A percentile compares a stretch with the other conserved stretches of the same genome.
These are phyloP conservation scores for Akanthomyces muscarius DNA, from an alignment of 2,329 filamentous ascomycete species.

Conservation along the genomic window DNA sequence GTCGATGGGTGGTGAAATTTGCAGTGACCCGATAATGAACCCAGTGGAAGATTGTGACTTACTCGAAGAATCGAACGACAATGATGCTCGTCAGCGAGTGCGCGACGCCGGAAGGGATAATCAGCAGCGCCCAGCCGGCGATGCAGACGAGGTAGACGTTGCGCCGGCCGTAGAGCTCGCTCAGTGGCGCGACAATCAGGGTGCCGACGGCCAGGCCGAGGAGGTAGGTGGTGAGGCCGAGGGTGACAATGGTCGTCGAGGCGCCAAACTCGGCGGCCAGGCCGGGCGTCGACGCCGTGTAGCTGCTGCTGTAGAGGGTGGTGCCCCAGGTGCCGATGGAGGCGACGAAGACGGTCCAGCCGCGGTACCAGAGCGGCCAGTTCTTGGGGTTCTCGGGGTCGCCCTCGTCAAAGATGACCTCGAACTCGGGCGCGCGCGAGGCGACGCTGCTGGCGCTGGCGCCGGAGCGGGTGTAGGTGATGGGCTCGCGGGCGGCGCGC, in stretches of 20 bases:
- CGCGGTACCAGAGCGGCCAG: slow-evolving; percentile 54
- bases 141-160: slow-evolving; percentile 68
- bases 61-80: slow-evolving; percentile 70
- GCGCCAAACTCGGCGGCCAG: slow-evolving; percentile 64
- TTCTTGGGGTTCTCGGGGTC: slow-evolving; percentile 64
- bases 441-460: slow-evolving; percentile 38
- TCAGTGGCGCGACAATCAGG: slow-evolving; percentile 69
- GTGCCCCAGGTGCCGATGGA: slow-evolving; percentile 46
- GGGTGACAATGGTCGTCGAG: slow-evolving; percentile 57
- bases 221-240: slow-evolving; percentile 77
- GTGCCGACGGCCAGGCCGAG: slow-evolving; percentile 69
- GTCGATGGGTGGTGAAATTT: background rate
- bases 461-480: slow-evolving; percentile 39
- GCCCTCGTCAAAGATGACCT: slow-evolving; percentile 65
- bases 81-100: slow-evolving; percentile 65
- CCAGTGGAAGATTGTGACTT: slow-evolving; percentile 24
- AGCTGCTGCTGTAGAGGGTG: slow-evolving; percentile 75
- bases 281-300: slow-evolving; percentile 67
- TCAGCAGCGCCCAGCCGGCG: slow-evolving; percentile 59
- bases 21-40: background rate
- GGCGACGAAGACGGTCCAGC: slow-evolving; percentile 42
- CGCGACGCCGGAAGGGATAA: slow-evolving; percentile 68
- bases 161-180: slow-evolving; percentile 64
- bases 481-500: slow-evolving; percentile 40
- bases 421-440: slow-evolving; percentile 56